Base-by-base conservation (phyloP, 1,139 yeast genomes). In the Zygosaccharomyces pseudobailii region DNA sequence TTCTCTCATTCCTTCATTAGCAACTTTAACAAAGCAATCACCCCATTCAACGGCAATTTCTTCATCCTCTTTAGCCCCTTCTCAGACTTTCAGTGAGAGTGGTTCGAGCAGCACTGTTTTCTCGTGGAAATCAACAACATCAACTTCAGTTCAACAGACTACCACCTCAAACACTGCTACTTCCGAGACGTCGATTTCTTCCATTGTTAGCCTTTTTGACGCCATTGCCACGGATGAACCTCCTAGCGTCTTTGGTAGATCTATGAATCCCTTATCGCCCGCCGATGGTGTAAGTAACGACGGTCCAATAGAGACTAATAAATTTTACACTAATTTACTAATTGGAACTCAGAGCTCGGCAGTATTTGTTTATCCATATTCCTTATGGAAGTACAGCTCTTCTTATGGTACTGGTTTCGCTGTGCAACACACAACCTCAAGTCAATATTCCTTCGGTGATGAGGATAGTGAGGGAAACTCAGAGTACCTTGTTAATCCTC, bases 301-400 rank as follows among this genome's bases (percentile, higher is more conserved):
- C 27, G 73, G 67, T 43, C 79, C 80, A 6, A 67, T 75, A 50
- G 77, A 80, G 57, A 85, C 92, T 34, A 84, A 85, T 72, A 84
- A 84, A 65, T 85, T 84, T 67, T 84, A 78, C 65, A 76, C 78
- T 42, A 84, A 85, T 62, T 67, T 84, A 65, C 67, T 81, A 57
- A 67, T 84, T 31, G 81, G 71, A 25, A 67, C 67, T 39, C 86
- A 80, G 62, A 68, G 72, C 21, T 71, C 72, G 50, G 69, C 72
- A 57, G 62, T 63, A n/a, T 77, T 73, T 71, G 73, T 83, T 20
- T 80, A 79, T 62, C 94, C 94, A 21, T 85, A 83, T 61, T 75
- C 79, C 2, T 62, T 82, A 47, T 80, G 76, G 72, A 80, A 76
- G 73, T 63, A 69, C 31, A 65, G 63, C 25, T 71, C 71, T 6